These are phyloP conservation scores for Cryphonectria nitschkei DNA, from an alignment of 2,329 filamentous ascomycete species.

Conservation along the genomic window DNA sequence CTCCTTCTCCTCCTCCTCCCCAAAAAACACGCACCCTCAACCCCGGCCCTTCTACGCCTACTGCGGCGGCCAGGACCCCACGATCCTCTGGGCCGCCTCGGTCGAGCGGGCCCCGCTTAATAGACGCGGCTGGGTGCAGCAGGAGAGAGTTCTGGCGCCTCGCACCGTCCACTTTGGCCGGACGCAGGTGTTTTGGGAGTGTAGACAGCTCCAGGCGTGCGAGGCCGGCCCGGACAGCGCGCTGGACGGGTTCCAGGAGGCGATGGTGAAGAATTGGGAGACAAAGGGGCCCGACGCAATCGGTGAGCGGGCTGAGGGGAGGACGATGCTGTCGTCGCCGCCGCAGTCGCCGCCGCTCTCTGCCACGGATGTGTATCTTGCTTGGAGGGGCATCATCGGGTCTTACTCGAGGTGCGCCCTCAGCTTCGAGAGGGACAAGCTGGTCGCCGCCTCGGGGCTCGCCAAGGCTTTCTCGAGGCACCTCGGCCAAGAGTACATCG, in stretches of 20 bases:
- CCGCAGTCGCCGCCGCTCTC: background rate
- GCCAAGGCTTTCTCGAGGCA: conserved; percentile 19
- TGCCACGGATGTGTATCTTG: background rate
- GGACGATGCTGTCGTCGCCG: background rate
- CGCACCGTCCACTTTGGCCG: conserved; percentile 14
- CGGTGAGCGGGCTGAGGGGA: background rate
- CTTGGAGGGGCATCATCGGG: conserved; percentile 6
- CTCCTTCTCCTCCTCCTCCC: background rate
- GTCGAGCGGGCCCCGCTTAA: conserved; percentile 9
- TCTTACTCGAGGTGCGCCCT: conserved; percentile 1
- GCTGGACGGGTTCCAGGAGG: background rate
- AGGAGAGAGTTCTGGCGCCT: conserved; percentile 13
- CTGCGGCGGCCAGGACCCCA: background rate
- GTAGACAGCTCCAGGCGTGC: conserved; percentile 10
- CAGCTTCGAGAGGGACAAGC: conserved; percentile 19
- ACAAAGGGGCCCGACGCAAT: conserved; percentile 1
- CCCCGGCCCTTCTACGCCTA: background rate
- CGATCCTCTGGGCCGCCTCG: too few species aligned
- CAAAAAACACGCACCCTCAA: background rate
- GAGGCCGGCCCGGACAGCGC: conserved; percentile 9
- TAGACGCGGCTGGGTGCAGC: conserved; percentile 15
- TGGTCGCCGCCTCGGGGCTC: conserved; percentile 22
- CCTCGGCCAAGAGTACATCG: conserved; percentile 14
- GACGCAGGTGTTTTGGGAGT: conserved; percentile 15
- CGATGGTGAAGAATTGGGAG: conserved; percentile 5